Conservation (phyloP, 2,329 filamentous ascomycete species). For the Penicillium sp. region DNA sequence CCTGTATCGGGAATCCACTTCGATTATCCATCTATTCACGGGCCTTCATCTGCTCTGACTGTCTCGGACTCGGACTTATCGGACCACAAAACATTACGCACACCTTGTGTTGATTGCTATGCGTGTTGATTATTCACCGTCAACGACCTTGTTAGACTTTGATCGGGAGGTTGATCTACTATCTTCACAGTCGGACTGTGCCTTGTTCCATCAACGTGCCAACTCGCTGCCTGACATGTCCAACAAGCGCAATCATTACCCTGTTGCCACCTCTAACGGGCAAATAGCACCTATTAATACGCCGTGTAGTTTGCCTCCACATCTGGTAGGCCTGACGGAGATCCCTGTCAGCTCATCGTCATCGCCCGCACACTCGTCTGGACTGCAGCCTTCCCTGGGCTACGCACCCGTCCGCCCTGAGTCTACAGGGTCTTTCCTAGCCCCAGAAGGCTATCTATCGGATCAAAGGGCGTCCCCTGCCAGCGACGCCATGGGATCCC, state of each 20-base stretch:
- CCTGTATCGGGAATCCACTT: slow-evolving; percentile 2
- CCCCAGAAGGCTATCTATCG: slow-evolving; percentile 14
- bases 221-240: not conserved
- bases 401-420: slow-evolving; percentile 8
- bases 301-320: not conserved
- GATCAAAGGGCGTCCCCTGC: slow-evolving; percentile 12
- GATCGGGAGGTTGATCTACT: slow-evolving; percentile 5
- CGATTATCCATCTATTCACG: not conserved
- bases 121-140: slow-evolving; percentile 5
- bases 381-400: slow-evolving; percentile 6
- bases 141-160: slow-evolving; percentile 6
- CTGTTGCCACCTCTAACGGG: not conserved
- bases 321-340: slow-evolving; percentile 7
- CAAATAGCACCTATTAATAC: slow-evolving; percentile 1
- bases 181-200: not conserved
- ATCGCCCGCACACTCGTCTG: slow-evolving; percentile 2
- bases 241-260: slow-evolving; percentile 1
- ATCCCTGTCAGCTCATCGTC: slow-evolving; percentile 11
- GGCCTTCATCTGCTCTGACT: not conserved
- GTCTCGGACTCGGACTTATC: not conserved
- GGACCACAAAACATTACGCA: not conserved
- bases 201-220: not conserved
- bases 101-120: slow-evolving; percentile 8
- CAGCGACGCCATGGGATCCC: slow-evolving; percentile 18
- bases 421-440: slow-evolving; percentile 10